These are phyloP conservation scores for Geotrichum siamense DNA, from an alignment of 1,139 yeast species.

Conservation along the genomic window DNA sequence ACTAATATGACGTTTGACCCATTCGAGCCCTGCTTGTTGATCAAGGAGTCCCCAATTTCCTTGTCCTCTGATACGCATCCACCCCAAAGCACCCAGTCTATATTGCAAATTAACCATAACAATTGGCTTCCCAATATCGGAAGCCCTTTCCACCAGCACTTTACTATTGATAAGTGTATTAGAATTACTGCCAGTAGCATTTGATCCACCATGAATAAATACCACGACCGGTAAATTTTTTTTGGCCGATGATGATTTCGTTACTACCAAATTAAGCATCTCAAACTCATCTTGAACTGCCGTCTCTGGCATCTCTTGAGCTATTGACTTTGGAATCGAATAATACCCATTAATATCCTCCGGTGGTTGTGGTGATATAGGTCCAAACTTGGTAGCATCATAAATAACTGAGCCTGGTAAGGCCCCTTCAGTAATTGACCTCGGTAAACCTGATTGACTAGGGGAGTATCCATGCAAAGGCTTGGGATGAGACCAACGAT, in stretches of 20 bases:
- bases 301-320: conserved; percentile 7
- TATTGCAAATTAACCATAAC: conserved; percentile 29
- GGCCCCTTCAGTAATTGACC: neutral
- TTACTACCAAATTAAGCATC: conserved; percentile 23
- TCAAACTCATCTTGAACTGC: conserved; percentile 22
- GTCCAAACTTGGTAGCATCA: conserved; percentile 17
- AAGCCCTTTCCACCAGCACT: conserved; percentile 24
- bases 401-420: conserved; percentile 1
- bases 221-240: conserved; percentile 26
- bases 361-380: conserved; percentile 16
- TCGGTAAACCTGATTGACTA: neutral
- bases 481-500: conserved; percentile 15
- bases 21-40: conserved; percentile 26
- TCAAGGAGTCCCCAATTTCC: conserved; percentile 20
- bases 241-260: conserved; percentile 18
- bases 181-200: conserved; percentile 21
- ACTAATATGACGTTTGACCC: conserved; percentile 28
- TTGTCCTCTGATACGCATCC: conserved; percentile 20
- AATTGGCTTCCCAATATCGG: conserved; percentile 27
- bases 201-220: conserved; percentile 31
- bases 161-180: conserved; percentile 17
- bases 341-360: conserved; percentile 17
- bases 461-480: conserved; percentile 2
- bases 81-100: conserved; percentile 28
- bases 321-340: conserved; percentile 9